Evolutionary conservation across 805 yeast genomes (phyloP), one percentile per base, ranked within the genome.

Genomic region (Saturnispora hagleri): DNA sequence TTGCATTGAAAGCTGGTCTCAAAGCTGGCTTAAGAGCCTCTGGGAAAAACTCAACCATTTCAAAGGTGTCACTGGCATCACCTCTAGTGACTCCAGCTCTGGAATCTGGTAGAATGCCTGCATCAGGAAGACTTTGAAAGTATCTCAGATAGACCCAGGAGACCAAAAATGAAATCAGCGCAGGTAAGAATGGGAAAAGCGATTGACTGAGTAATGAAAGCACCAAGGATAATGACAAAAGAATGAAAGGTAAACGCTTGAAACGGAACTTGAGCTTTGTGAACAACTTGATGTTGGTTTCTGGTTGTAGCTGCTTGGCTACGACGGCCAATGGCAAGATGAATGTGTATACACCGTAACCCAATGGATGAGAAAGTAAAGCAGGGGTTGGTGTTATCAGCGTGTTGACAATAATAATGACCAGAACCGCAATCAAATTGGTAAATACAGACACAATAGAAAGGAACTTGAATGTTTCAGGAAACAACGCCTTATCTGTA

Each of bases 21-120:
- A 88, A 63, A 26, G 75, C 55, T 3, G 80, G 77, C 51, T 80
- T 79, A 2, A 76, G 35, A 1, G 76, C 63, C 46, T 74, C 80
- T 0, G 97, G 97, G 79, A 90, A 90, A 64, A 90, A 88, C 59
- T 84, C 84, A 33, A 83, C 82, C 55, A 90, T 74, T 51, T 86
- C 81, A 71, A 90, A 90, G 1, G 91, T 85, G 58, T 90, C 97
- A 0, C 93, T 82, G 0, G 97, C 95, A 65, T 89, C 97, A 38
- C 97, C 97, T 27, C 76, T 66, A 10, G 82, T 68, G 24, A 73
- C 63, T 34, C 58, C 48, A 62, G 58, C 31, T 28, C 72, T 63
- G 35, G 60, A 46, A 63, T 58, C 43, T 35, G 65, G 69, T 43
- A 67, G 58, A 20, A 66, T 52, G 27, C 62, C 65, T 15, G 62